These are phyloP conservation scores for Clarireedia hainanense DNA, from an alignment of 2,329 filamentous ascomycete species.

Conservation along the genomic window DNA sequence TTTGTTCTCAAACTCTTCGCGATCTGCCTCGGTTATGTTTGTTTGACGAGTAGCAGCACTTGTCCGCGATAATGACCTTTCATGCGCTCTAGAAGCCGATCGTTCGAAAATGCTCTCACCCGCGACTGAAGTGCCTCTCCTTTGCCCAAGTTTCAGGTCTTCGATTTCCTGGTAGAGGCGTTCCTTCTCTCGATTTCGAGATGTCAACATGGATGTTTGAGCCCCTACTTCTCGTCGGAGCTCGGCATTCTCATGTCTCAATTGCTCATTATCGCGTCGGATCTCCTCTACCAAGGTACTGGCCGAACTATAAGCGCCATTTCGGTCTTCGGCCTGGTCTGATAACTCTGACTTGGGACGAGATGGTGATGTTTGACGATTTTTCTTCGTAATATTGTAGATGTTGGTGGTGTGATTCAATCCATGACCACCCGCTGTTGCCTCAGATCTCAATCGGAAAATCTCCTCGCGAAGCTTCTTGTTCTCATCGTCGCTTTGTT, in stretches of 20 bases:
- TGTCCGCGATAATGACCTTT: conserved; percentile 67
- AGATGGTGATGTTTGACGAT: conserved; percentile 38
- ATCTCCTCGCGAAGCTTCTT: conserved; percentile 77
- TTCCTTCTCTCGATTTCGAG: conserved; percentile 90
- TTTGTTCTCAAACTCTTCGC: conserved; percentile 78
- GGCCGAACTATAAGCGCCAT: conserved; percentile 47
- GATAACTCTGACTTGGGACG: conserved; percentile 42
- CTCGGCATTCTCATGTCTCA: conserved; percentile 89
- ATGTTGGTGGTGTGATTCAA: conserved; percentile 57
- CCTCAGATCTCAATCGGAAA: conserved; percentile 59
- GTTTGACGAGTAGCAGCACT: conserved; percentile 31
- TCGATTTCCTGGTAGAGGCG: conserved; percentile 95
- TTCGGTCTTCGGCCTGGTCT: conserved; percentile 37
- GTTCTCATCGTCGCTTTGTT: conserved; percentile 87
- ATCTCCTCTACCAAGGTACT: conserved; percentile 72
- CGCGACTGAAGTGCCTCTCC: conserved; percentile 59
- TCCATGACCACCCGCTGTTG: conserved; percentile 29
- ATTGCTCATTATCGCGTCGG: conserved; percentile 58
- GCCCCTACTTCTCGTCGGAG: conserved; percentile 86
- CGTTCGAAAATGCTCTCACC: conserved; percentile 89
- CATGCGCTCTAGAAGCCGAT: conserved; percentile 78
- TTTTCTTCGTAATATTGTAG: conserved; percentile 52
- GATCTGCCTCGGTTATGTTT: conserved; percentile 62
- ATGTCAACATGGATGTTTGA: conserved; percentile 95
- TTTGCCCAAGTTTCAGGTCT: conserved; percentile 82